Evolutionary conservation across 371 early-diverging fungal genomes (phyloP).

Genomic region (Polyrhizophydium stewartii): DNA sequence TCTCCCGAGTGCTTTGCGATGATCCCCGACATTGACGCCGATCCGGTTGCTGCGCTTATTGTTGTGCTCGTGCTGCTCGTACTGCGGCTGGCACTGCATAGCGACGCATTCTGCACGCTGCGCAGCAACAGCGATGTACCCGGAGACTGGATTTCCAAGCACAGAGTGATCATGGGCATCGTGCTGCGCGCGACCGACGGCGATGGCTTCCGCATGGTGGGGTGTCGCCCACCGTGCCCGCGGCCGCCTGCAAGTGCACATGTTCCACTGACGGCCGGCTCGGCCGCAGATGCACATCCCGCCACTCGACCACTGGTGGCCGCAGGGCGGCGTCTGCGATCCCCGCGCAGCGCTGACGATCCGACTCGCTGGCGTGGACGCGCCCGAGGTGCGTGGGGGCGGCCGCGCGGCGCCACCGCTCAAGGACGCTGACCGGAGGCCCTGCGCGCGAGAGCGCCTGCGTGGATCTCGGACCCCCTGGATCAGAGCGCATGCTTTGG

Average conservation of each 20-base stretch:
- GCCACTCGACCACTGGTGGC: background rate
- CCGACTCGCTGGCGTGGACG: constrained; percentile 74
- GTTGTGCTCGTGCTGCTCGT: background rate
- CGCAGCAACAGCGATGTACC: background rate
- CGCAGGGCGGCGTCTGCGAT: background rate
- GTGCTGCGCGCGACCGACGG: background rate
- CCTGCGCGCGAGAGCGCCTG: no score
- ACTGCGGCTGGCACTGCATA: background rate
- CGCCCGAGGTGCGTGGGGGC: constrained; percentile 54
- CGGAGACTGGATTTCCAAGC: background rate
- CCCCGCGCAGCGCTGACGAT: constrained; percentile 51
- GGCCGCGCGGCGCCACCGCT: background rate
- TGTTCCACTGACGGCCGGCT: no score
- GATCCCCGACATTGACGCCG: no score
- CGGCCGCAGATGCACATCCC: background rate
- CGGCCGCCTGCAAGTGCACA: no score
- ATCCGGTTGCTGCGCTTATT: background rate
- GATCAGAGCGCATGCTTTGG: constrained; percentile 56
- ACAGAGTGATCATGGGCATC: background rate
- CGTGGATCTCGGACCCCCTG: background rate
- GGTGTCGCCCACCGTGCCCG: background rate
- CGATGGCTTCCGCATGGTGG: constrained; percentile 1
- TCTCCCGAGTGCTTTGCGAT: no score
- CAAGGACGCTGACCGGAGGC: no score
- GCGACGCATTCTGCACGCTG: background rate